These are phyloP conservation scores for Nemania abortiva DNA, from an alignment of 2,329 filamentous ascomycete genomes.

Conservation along the genomic window DNA sequence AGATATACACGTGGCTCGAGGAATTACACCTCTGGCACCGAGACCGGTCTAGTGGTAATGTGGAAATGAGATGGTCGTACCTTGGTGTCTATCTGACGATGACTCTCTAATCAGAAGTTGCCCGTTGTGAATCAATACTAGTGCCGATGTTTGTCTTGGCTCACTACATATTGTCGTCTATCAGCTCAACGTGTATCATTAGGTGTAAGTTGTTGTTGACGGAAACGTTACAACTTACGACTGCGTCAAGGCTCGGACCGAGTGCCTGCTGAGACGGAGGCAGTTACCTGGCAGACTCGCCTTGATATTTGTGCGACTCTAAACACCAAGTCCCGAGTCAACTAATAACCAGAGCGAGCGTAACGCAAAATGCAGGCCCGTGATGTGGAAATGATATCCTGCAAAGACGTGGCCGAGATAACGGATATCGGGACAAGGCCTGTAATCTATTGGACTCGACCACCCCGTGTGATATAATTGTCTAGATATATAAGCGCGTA, in stretches of 20 bases:
- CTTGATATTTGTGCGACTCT: slow-evolving; percentile 24
- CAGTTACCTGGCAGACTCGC: slow-evolving; percentile 5
- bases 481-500: slow-evolving; percentile 46
- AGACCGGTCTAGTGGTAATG: slow-evolving; percentile 30
- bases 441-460: slow-evolving; percentile 46
- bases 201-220: background rate
- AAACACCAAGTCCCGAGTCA: slow-evolving; percentile 32
- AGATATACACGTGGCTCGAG: slow-evolving; percentile 38
- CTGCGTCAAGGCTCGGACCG: background rate
- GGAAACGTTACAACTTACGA: slow-evolving; percentile 19
- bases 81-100: slow-evolving; percentile 25
- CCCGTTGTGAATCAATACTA: slow-evolving; percentile 13
- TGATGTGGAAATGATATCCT: slow-evolving; percentile 35
- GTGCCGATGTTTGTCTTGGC: background rate
- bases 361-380: slow-evolving; percentile 42
- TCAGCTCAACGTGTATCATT: slow-evolving; percentile 15
- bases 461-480: slow-evolving; percentile 43
- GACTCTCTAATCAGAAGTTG: slow-evolving; percentile 3
- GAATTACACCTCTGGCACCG: slow-evolving; percentile 19
- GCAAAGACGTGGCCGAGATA: slow-evolving; percentile 36
- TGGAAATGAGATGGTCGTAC: slow-evolving; percentile 42
- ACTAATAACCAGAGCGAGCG: slow-evolving; percentile 41
- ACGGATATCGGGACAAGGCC: slow-evolving; percentile 44
- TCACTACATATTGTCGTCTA: slow-evolving; percentile 1
- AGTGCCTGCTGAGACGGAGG: slow-evolving; percentile 1